Percentiles rank a stretch among this genome's conserved stretches.
Evolutionary conservation across 225 moss, liverwort and hornwort genomes (phyloP).

Genomic region (Pseudisothecium myosuroides): DNA sequence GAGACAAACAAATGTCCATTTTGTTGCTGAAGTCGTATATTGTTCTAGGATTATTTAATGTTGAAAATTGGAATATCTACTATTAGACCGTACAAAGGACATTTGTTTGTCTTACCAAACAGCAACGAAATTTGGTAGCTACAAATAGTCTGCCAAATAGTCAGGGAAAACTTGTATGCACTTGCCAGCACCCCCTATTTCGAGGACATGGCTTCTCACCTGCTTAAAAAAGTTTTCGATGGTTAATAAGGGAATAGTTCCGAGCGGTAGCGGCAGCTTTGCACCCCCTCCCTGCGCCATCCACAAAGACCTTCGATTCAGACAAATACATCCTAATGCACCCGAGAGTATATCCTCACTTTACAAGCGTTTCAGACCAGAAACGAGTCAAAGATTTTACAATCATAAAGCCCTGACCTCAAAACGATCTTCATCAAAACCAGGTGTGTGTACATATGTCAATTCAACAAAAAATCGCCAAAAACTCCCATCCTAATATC

Average conservation of each 20-base stretch:
- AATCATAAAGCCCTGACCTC: background rate
- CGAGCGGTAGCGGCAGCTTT: conserved; percentile 62
- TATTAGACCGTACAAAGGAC: too few species aligned
- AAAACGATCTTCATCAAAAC: background rate
- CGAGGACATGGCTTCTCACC: conserved; percentile 1
- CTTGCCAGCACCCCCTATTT: background rate
- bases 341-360: background rate
- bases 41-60: too few species aligned
- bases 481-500: background rate
- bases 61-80: too few species aligned
- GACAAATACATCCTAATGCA: background rate
- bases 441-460: background rate
- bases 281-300: conserved; percentile 63
- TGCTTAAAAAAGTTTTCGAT: conserved; percentile 86
- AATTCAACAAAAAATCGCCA: background rate
- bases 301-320: background rate
- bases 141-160: background rate
- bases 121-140: background rate
- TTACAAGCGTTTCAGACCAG: background rate
- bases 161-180: background rate
- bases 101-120: too few species aligned
- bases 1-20: background rate
- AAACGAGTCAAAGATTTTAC: background rate
- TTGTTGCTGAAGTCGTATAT: too few species aligned
- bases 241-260: conserved; percentile 78